Evolutionary conservation across 2,329 filamentous ascomycete genomes (phyloP), one percentile per base, ranked within the genome.

Genomic region (Corinectria fuckeliana): DNA sequence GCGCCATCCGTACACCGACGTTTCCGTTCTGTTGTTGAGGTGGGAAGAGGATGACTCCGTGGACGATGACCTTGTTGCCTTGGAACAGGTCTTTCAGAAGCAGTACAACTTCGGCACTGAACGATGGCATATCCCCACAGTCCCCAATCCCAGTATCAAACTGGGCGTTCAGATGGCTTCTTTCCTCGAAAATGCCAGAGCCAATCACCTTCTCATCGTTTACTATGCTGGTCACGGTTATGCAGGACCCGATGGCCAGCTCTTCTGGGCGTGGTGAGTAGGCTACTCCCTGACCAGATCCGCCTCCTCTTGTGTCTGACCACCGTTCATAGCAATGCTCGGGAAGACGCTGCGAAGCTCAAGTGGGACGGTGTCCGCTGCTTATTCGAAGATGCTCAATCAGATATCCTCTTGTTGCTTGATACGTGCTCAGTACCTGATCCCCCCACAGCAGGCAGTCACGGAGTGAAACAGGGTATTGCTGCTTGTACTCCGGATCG

Each of bases 211-310:
- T 20, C 74, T 88, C 62, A 85, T 89, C 61, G 81, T 89, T 62
- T 88, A 88, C 71, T 89, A 89, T 70, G 83, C 84, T 63, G 87
- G 87, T 26, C 78, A 87, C 69, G 85, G 85, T 63, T 88, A 82
- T 66, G 76, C 84, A 36, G 82, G 82, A n/a, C 66, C 78, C 10
- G 85, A 89, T 70, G 82, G 82, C 67, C 85, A 88, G 72, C 76
- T 88, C 23, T 88, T 87, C 72, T 89, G 87, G 87, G 85, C 87
- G 57, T 85, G 85, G 87, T 89, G 80, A 78, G 86, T 81, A 56
- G 51, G 56, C 52, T 42, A 58, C 62, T 66, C 25, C 63, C 47
- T 58, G 58, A 50, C 28, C 47, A 55, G 50, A 56, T 63, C 49
- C 65, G 50, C 47, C 56, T 36, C 54, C 53, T 58, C 53, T 45